A percentile compares a stretch with the other conserved stretches of the same genome.
Evolutionary conservation across 148 eudicot genomes (phyloP).

Genomic region (Vaccinium myrtillus): DNA sequence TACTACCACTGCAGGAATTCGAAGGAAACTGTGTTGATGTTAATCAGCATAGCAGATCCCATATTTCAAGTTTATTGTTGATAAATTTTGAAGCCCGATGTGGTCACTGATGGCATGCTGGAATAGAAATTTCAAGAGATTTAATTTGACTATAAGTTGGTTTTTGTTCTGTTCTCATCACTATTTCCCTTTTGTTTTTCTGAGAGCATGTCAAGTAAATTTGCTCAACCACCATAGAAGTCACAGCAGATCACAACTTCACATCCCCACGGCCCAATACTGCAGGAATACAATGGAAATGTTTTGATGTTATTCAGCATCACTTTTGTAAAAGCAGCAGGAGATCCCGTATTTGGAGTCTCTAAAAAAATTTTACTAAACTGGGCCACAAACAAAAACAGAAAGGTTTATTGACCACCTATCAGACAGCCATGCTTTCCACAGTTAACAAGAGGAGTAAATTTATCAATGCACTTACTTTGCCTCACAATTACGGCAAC

Average conservation of each 20-base stretch:
- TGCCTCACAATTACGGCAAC: conserved; percentile 98
- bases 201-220: background rate
- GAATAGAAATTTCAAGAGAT: background rate
- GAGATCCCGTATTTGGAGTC: background rate
- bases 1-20: background rate
- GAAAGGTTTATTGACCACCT: background rate
- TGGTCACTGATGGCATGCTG: background rate
- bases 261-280: background rate
- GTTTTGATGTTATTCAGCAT: background rate
- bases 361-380: background rate
- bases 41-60: background rate
- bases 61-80: background rate
- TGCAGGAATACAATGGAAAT: background rate
- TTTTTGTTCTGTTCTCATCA: background rate
- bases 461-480: conserved; percentile 54
- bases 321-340: background rate
- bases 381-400: background rate
- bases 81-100: background rate
- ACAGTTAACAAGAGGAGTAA: conserved; percentile 1
- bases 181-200: background rate
- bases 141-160: background rate
- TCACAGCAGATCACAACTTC: background rate
- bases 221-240: background rate
- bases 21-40: background rate
- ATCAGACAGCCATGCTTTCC: conserved; percentile 6